Base-by-base conservation (phyloP, 768 basidiomycete species). In the Leccinum longicurvipes region DNA sequence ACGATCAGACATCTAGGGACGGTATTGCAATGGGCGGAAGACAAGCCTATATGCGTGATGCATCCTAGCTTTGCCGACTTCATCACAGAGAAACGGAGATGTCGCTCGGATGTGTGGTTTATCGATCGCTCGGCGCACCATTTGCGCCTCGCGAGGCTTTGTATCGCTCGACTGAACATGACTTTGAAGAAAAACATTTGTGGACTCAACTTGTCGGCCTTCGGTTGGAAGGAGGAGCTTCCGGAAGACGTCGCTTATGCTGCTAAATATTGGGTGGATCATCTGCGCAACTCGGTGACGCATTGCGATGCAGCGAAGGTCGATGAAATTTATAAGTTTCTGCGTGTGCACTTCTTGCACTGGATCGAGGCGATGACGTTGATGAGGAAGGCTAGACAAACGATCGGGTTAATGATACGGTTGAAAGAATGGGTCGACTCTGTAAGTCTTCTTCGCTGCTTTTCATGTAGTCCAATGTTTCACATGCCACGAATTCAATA, bases 11-110 rank as follows among this genome's bases (percentile, higher is more conserved):
- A 64, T 59, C 51, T 71, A 1, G 60, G 63, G 11, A 62, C 61
- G 24, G 61, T 71, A 21, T 50, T 71, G 50, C 71, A 64, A 28
- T 70, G 68, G 67, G 58, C 59, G 2, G 55, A 64, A 29, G 62
- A 63, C 34, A 57, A 64, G 19, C 63, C 66, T n/a, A 68, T 74
- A 44, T 64, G 54, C 15, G 62, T 70, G 3, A 65, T 68, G 57
- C 73, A 74, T 51, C 65, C 72, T 0, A 73, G 71, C 25, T 72
- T 74, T 23, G 59, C 57, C 6, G 73, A 74, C 49, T 74, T 74
- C 39, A 59, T 74, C 34, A 68, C 67, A 24, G 65, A 73, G 47
- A 55, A 23, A 45, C 58, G 63, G 23, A 63, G 73, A 10, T 73
- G 69, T 44, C 58, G 60, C 4, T 63, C 60, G 7, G 64, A 69